Evolutionary conservation across 805 yeast genomes (phyloP).

Genomic region (Candida quercuum): DNA sequence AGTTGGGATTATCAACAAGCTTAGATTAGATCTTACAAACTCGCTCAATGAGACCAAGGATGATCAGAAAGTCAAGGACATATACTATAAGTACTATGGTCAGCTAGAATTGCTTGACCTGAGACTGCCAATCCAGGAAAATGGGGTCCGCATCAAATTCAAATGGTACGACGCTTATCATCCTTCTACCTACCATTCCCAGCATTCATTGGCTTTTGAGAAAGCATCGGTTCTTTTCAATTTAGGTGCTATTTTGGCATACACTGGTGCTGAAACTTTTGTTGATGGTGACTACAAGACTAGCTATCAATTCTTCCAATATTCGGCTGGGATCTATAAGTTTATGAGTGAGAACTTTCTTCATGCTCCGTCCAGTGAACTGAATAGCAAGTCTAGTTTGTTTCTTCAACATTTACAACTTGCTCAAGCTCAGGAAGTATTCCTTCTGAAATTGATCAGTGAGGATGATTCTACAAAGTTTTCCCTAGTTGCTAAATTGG

Average conservation of each 20-base stretch:
- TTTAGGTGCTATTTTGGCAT: slow-evolving; percentile 58
- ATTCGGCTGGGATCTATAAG: slow-evolving; percentile 72
- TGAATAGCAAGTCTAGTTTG: slow-evolving; percentile 60
- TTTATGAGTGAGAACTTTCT: slow-evolving; percentile 75
- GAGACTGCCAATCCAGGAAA: slow-evolving; percentile 62
- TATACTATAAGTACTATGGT: slow-evolving; percentile 67
- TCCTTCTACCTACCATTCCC: slow-evolving; percentile 45
- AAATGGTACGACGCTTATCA: slow-evolving; percentile 78
- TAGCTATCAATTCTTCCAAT: slow-evolving; percentile 59
- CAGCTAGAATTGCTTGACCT: slow-evolving; percentile 76
- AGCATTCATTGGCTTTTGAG: slow-evolving; percentile 80
- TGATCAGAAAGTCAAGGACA: slow-evolving; percentile 41
- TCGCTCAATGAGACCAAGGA: slow-evolving; percentile 32
- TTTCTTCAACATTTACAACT: slow-evolving; percentile 62
- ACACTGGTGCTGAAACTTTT: slow-evolving; percentile 36
- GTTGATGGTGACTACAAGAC: slow-evolving; percentile 44
- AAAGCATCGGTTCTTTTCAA: slow-evolving; percentile 83
- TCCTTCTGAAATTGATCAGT: slow-evolving; percentile 52
- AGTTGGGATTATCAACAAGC: slow-evolving; percentile 44
- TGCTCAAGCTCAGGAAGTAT: slow-evolving; percentile 88
- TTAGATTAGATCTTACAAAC: slow-evolving; percentile 56
- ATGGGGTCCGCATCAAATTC: slow-evolving; percentile 55
- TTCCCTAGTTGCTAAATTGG: slow-evolving; percentile 69
- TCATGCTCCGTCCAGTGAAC: slow-evolving; percentile 82
- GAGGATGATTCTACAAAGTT: slow-evolving; percentile 45